Conservation (phyloP, 2,329 filamentous ascomycete species). For the Fusarium dlaminii region DNA sequence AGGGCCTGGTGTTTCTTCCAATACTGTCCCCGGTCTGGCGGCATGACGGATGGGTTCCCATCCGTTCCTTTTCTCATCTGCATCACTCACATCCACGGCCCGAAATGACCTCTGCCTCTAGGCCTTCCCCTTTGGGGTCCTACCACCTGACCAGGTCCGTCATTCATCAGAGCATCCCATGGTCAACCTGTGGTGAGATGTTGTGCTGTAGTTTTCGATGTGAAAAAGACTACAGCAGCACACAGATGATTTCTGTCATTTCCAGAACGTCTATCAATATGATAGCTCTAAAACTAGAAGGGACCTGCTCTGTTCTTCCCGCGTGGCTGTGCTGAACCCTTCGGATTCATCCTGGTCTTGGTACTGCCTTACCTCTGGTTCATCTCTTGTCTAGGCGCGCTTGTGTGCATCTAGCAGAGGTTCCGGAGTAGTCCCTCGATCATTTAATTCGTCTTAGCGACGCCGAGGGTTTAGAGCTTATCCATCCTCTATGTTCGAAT, state of each 20-base stretch:
- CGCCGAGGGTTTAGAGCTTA: slow-evolving; percentile 12
- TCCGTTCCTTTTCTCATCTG: slow-evolving; percentile 37
- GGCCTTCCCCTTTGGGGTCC: slow-evolving; percentile 39
- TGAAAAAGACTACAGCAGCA: background rate
- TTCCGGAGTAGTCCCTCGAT: slow-evolving; percentile 12
- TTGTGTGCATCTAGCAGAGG: slow-evolving; percentile 1
- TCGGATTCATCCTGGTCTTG: slow-evolving; percentile 11
- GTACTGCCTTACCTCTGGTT: slow-evolving; percentile 1
- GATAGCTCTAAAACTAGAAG: slow-evolving; percentile 20
- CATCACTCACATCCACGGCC: slow-evolving; percentile 29
- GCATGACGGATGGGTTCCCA: slow-evolving; percentile 34
- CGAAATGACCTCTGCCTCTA: slow-evolving; percentile 31
- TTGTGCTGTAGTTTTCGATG: background rate
- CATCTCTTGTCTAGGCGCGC: background rate
- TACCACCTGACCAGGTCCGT: slow-evolving; percentile 38
- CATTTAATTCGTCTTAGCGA: slow-evolving; percentile 11
- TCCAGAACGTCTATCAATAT: background rate
- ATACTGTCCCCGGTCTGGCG: slow-evolving; percentile 13
- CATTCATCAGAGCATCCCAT: slow-evolving; percentile 32
- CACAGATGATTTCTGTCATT: slow-evolving; percentile 1
- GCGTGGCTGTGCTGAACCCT: slow-evolving; percentile 34
- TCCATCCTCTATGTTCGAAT: slow-evolving; percentile 10
- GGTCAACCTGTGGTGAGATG: slow-evolving; percentile 29
- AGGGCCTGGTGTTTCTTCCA: slow-evolving; percentile 13
- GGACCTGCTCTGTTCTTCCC: slow-evolving; percentile 13